phyloP scores from a whole-genome alignment of 768 basidiomycete species.

The Infundibulicybe gibba region DNA sequence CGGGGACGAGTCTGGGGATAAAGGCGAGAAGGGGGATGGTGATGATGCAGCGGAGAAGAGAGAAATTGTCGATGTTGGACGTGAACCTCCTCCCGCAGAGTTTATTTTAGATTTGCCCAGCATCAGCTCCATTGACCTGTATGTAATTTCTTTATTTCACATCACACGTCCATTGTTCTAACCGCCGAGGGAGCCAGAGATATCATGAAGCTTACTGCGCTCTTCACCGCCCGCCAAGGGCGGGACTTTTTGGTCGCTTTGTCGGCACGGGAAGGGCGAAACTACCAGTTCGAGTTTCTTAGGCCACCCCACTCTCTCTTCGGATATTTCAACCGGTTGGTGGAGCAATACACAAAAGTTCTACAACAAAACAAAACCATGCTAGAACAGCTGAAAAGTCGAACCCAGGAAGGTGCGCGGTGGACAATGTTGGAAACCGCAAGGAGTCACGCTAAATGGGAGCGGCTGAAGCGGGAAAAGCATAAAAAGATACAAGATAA shows the following conservation, averaged over 20 bases:
- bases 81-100: constrained; percentile 75
- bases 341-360: constrained; percentile 93
- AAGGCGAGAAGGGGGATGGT: constrained; percentile 36
- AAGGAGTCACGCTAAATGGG: constrained; percentile 83
- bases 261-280: constrained; percentile 85
- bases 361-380: constrained; percentile 78
- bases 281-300: constrained; percentile 98
- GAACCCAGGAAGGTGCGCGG: constrained; percentile 59
- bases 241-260: constrained; percentile 81
- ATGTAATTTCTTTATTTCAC: constrained; percentile 29
- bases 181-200: constrained; percentile 56
- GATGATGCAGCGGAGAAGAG: constrained; percentile 25
- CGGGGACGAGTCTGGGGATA: constrained; percentile 54
- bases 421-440: constrained; percentile 81
- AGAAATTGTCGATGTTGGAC: constrained; percentile 59
- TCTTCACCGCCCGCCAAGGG: constrained; percentile 92
- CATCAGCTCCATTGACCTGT: constrained; percentile 89
- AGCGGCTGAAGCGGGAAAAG: constrained; percentile 76
- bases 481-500: constrained; percentile 87
- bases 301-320: constrained; percentile 95
- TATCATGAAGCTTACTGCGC: constrained; percentile 92
- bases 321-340: constrained; percentile 94
- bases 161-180: constrained; percentile 3
- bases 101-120: constrained; percentile 86
- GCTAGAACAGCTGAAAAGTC: constrained; percentile 65